phyloP scores from a whole-genome alignment of 108 stramenopile species.

The Skeletonema costatum region DNA sequence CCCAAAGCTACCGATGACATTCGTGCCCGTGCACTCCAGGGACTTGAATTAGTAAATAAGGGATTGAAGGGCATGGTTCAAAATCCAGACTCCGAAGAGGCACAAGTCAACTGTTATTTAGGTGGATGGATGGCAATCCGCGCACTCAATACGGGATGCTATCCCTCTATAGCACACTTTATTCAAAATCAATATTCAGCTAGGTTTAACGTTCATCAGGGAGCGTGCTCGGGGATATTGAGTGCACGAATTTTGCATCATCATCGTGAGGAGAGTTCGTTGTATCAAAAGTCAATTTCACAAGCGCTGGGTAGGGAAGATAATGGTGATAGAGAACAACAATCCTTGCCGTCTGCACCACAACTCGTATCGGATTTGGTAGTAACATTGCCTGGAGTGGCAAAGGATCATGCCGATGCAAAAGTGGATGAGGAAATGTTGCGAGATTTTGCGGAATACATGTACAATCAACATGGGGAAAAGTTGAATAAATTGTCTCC shows the following conservation, averaged over 20 bases:
- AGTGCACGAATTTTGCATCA: slow-evolving; percentile 34
- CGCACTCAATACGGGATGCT: slow-evolving; percentile 34
- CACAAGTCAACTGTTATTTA: slow-evolving; percentile 18
- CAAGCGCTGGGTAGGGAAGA: slow-evolving; percentile 2
- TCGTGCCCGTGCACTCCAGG: slow-evolving; percentile 7
- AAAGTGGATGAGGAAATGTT: slow-evolving; percentile 23
- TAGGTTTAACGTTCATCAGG: slow-evolving; percentile 36
- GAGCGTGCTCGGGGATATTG: slow-evolving; percentile 36
- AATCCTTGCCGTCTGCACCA: slow-evolving; percentile 7
- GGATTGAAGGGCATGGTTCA: not conserved
- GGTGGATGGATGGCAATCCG: slow-evolving; percentile 29
- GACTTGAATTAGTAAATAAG: slow-evolving; percentile 11
- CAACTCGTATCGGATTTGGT: slow-evolving; percentile 18
- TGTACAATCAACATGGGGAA: slow-evolving; percentile 21
- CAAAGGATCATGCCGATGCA: slow-evolving; percentile 26
- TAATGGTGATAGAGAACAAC: not conserved
- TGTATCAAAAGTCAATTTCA: slow-evolving; percentile 29
- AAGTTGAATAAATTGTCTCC: slow-evolving; percentile 32
- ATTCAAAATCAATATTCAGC: slow-evolving; percentile 50
- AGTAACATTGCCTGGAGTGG: slow-evolving; percentile 23
- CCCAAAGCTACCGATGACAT: slow-evolving; percentile 30
- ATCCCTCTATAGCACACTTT: slow-evolving; percentile 37
- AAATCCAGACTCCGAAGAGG: slow-evolving; percentile 9
- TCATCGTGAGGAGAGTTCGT: slow-evolving; percentile 6
- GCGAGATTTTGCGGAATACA: slow-evolving; percentile 22